phyloP scores from a whole-genome alignment of 2,329 filamentous ascomycete genomes.

The Cadophora luteo-olivacea region DNA sequence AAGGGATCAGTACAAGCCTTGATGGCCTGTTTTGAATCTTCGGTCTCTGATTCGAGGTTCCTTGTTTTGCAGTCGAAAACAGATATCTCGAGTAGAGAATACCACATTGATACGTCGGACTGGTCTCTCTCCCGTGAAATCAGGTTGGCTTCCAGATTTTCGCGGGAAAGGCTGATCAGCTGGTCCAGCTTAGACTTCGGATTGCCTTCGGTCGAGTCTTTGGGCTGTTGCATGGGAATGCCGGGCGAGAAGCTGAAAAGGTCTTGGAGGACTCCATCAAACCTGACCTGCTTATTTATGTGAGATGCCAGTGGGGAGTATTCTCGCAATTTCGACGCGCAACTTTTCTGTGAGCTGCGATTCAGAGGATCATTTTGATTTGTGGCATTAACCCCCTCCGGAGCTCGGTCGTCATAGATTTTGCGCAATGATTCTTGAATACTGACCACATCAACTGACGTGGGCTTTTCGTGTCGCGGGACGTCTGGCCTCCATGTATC shows the following conservation, averaged over 20 bases:
- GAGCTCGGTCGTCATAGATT: neutral
- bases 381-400: neutral
- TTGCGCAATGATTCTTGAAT: neutral
- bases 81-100: neutral
- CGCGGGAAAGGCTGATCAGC: neutral
- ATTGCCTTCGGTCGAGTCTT: neutral
- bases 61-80: neutral
- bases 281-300: neutral
- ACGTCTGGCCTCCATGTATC: neutral
- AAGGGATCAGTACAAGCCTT: neutral
- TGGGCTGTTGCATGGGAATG: neutral
- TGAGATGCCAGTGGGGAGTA: neutral
- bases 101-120: conserved; percentile 2
- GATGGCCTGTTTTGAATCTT: neutral
- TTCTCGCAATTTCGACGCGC: neutral
- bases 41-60: too few relatives aligned
- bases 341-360: neutral
- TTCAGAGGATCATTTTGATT: neutral
- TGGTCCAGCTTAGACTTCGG: neutral
- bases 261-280: neutral
- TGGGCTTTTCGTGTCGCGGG: neutral
- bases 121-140: neutral
- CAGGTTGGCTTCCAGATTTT: neutral
- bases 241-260: neutral
- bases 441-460: neutral